Evolutionary conservation across 2,329 filamentous ascomycete genomes (phyloP).

Genomic region (Leptosphaerulina australis): DNA sequence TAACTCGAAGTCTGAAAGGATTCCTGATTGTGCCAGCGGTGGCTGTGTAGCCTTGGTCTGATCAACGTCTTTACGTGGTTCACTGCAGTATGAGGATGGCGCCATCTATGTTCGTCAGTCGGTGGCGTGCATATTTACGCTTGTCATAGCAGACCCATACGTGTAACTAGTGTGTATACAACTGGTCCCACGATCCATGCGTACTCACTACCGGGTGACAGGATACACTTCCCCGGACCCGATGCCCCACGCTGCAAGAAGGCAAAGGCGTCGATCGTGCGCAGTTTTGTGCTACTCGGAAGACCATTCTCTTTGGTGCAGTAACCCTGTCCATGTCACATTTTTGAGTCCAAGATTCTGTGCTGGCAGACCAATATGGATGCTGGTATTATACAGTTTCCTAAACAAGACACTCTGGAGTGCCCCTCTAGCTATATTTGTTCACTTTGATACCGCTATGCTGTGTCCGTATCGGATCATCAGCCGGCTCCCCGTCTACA

Average conservation of each 20-base stretch:
- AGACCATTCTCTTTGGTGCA: background rate
- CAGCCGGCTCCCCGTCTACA: background rate
- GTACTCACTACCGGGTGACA: conserved; percentile 2
- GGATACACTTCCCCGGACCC: conserved; percentile 4
- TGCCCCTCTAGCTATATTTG: background rate
- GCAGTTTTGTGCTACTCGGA: background rate
- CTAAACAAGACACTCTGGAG: background rate
- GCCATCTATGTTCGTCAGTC: background rate
- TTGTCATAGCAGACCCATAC: background rate
- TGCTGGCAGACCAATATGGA: background rate
- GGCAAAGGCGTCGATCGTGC: conserved; percentile 8
- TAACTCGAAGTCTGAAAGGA: background rate
- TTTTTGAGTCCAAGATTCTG: conserved; percentile 1
- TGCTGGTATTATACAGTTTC: background rate
- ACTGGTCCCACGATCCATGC: background rate
- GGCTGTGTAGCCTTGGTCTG: background rate
- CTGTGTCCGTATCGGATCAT: background rate
- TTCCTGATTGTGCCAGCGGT: background rate
- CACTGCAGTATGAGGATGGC: background rate
- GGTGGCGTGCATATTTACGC: background rate
- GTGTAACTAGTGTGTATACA: conserved; percentile 10
- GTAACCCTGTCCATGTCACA: background rate
- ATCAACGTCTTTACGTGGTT: background rate
- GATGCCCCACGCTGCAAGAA: background rate
- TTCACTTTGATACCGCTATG: background rate